Base-by-base conservation (phyloP, 2,329 filamentous ascomycete species). In the Trichoderma pleuroti region DNA sequence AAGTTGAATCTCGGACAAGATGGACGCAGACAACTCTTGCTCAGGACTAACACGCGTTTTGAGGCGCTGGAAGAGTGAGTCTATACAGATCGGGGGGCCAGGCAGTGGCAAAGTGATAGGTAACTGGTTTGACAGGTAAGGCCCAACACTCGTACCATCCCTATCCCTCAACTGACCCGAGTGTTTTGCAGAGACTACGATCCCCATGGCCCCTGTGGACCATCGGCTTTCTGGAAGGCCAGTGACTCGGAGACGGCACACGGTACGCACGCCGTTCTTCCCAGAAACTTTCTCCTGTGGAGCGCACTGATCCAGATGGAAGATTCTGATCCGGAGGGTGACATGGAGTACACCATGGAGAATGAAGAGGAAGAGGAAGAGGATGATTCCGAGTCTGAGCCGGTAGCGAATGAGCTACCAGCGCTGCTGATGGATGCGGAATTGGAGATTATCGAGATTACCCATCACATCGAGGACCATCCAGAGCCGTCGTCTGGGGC, bases 181-280 rank as follows among this genome's bases (percentile, higher is more conserved):
- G 9, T 42, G n/a, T 52, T 54, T 30, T 42, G 5, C 14, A 89
- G 87, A 74, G 88, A 93, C 77, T 90, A 87, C 74, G 89, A 92
- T 72, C 78, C 82, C 1, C 87, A 90, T 74, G 92, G 92, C 0
- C 92, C 92, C 0, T 91, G 86, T 2, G 92, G 92, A 0, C 92
- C 92, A 1, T 93, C 90, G 1, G 90, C 90, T 0, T 93, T 93
- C 76, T 95, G 92, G 92, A 94, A 94, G 80, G 83, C 90, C 12
- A 86, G 84, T 56, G 88, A 92, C 74, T 79, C 81, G 18, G 68
- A 74, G 71, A 46, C 73, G 39, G 70, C 52, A 6, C 39, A 60
- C n/a, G 61, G 68, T 14, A 46, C 59, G 56, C 70, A 71, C 24
- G 74, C 70, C 9, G 72, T 74, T 61, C 76, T 81, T 5, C 75